Base-by-base conservation (phyloP, 129 eudicot species). In the Erigeron canadensis region DNA sequence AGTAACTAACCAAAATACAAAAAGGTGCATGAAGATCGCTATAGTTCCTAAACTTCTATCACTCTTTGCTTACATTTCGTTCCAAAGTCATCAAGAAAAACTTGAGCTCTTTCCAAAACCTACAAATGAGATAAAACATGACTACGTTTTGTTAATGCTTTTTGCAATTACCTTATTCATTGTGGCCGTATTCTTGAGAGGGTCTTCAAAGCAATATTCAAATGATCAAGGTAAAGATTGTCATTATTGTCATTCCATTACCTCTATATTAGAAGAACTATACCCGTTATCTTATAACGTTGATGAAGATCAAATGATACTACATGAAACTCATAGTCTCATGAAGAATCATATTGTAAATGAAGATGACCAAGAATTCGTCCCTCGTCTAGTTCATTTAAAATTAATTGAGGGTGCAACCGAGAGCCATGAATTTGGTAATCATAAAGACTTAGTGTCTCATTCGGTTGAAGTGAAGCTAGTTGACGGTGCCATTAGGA, bases 11-110 rank as follows among this genome's bases (percentile, higher is more conserved):
- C 23, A 22, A 45, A 10, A 4, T 22, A 53, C 0, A 47, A 16
- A 28, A 39, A 68, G 63, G 77, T 48, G 73, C 77, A 80, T 80
- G 84, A 75, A 55, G 84, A 80, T 56, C 44, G 42, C 6, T 69
- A 51, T 50, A 18, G 39, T 43, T 23, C 18, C 63, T n/a, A 56
- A 59, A 41, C 65, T 79, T 57, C 8, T 67, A 58, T 46, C 68
- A 18, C 44, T 80, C 46, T 54, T 71, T 11, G 42, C 13, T 53
- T 70, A 54, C 73, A 63, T 74, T 54, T 56, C 68, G 61, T 74
- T 34, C 8, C 43, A 66, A 43, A 65, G 34, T 62, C 43, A 55
- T 8, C 37, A 61, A 48, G 43, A 61, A n/a, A 74, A 74, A 7
- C 51, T 69, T 70, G 39, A 51, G 62, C 72, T 61, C 17, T 61